phyloP scores from a whole-genome alignment of 164 flowering plant species.

The Chloranthus sessilifolius region DNA sequence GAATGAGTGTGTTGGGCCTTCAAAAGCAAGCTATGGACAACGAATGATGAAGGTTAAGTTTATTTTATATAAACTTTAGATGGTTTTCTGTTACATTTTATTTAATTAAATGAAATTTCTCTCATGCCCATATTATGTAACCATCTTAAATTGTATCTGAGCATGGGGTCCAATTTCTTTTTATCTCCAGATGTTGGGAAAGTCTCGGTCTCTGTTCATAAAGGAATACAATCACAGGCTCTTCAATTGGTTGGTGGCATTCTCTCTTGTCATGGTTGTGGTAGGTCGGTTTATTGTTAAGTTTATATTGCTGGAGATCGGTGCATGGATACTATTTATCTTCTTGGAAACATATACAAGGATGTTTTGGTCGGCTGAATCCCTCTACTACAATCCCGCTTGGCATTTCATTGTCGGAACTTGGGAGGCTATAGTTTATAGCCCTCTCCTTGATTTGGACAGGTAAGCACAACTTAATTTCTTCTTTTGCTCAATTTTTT shows the following conservation, averaged over 20 bases:
- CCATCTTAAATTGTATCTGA: no score
- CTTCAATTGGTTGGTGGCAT: conserved; percentile 97
- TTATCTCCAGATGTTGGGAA: conserved; percentile 84
- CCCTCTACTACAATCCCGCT: conserved; percentile 89
- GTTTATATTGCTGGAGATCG: conserved; percentile 71
- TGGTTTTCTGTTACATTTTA: neutral
- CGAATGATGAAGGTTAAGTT: conserved; percentile 76
- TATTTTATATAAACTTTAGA: no score
- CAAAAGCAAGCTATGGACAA: conserved; percentile 72
- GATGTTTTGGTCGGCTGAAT: conserved; percentile 96
- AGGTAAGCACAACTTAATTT: conserved; percentile 40
- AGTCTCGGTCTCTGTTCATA: conserved; percentile 71
- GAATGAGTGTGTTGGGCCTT: conserved; percentile 86
- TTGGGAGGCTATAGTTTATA: conserved; percentile 94
- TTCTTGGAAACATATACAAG: conserved; percentile 96
- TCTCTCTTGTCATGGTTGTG: conserved; percentile 95
- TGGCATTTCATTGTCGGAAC: conserved; percentile 89
- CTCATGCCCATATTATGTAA: no score
- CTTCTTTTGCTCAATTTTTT: neutral
- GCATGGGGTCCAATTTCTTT: neutral
- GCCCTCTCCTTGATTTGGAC: conserved; percentile 93
- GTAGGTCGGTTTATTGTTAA: conserved; percentile 88
- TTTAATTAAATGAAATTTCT: no score
- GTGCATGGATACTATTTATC: conserved; percentile 87
- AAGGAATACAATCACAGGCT: conserved; percentile 96